Base-by-base conservation (phyloP, 352 stramenopile genomes). In the Phytophthora hibernalis region DNA sequence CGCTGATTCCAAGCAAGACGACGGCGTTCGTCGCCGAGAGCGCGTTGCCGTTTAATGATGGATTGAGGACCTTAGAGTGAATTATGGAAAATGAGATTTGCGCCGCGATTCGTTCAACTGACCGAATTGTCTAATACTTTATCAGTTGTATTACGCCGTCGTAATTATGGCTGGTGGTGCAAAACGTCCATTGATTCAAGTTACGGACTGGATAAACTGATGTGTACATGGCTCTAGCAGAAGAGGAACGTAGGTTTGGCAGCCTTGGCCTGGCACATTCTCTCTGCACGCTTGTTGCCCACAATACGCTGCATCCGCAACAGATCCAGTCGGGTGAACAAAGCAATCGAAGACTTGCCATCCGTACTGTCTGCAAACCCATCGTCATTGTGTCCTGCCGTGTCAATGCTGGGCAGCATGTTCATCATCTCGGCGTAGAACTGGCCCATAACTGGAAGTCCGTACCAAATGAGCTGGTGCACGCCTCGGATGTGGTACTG, bases 341-440 rank as follows among this genome's bases (percentile, higher is more conserved):
- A 72, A 38, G 79, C 82, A 59, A 92, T 79, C 10, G 78, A 89
- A 53, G 79, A 88, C 61, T 82, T 78, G 28, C 65, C 69, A 24
- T 75, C 65, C 16, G 48, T 72, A 21, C 26, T 63, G 10, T 70
- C 62, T 0, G 51, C 42, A 5, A 72, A 63, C 18, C 72, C 59
- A 10, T 71, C 70, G 22, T 85, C 70, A 4, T 55, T 64, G 5
- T 70, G 64, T 8, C 13, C 44, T 24, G 55, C 45, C 2, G 28
- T 48, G 4, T 66, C 51, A 22, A 44, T 54, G 24, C 66, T 78
- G 8, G 77, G 67, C 64, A 94, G 70, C 74, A 90, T 84, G 64
- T 95, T 95, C 70, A 95, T 74, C 74, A 92, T 81, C 70, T 95
- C 84, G 0, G 84, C 37, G 58, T 95, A 95, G 52, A 93, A 95